Evolutionary conservation across 176 grass and related monocot species (phyloP), one percentile per base, ranked within the genome.

Genomic region (Guadua angustifolia): DNA sequence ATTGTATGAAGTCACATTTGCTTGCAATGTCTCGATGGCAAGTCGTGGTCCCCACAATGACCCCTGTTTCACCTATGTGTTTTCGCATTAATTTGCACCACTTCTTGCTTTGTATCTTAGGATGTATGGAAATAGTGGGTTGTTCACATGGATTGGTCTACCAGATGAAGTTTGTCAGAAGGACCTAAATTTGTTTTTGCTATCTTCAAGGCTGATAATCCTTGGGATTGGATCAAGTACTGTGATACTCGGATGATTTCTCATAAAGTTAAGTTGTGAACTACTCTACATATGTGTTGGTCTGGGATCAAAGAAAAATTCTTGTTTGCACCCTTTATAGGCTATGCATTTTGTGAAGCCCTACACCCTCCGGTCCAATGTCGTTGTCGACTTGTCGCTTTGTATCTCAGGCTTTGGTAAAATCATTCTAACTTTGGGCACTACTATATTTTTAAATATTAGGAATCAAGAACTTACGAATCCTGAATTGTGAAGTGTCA

Each of bases 201-300:
- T 78, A 6, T 32, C 1, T 63, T 78, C 16, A 47, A 55, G 4
- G 5, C 40, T 14, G 76, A 64, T 78, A 78, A 33, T 59, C 5
- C 0, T 47, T 32, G n/a, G 57, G 57, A 25, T 64, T 78, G 24
- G 9, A 64, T 47, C 15, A 32, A 78, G 10, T 32, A 81, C 64
- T 56, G 55, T 11, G 6, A 56, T 82, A 71, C 43, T 22, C 1
- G 38, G 38, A 82, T 82, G 6, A 4, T 70, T 58, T 81, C 39
- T 69, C 7, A 13, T 81, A 56, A 44, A 69, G 36, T 57, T 56
- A 69, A 43, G n/a, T 55, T 78, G 21, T 44, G 24, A 42, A 53
- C 49, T 29, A 17, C 79, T 24, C 65, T 55, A 68, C 12, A 14
- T 32, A 71, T 71, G 38, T 80, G 22, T 81, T 81, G 66, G 35